Evolutionary conservation across 2,329 filamentous ascomycete genomes (phyloP).

Genomic region (Botrytis byssoidea): DNA sequence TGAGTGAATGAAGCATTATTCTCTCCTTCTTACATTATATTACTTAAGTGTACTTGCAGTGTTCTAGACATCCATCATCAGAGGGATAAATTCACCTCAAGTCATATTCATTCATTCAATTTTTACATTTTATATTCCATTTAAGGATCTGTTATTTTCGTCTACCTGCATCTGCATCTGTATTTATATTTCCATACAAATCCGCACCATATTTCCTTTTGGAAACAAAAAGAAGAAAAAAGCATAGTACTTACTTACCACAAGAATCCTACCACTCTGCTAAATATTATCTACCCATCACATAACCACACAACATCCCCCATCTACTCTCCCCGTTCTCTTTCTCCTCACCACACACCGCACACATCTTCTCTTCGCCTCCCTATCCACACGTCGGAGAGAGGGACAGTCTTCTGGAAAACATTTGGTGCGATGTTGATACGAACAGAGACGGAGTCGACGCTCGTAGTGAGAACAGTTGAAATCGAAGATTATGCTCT

Average conservation of each 20-base stretch:
- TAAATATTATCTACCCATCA: not conserved
- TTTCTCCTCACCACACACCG: not conserved
- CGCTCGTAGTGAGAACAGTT: not conserved
- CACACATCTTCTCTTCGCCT: not conserved
- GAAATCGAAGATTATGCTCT: constrained; percentile 1
- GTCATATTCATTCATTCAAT: not conserved
- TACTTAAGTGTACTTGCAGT: not conserved
- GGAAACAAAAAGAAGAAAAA: not conserved
- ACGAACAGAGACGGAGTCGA: not conserved
- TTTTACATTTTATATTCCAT: not conserved
- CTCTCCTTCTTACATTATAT: not conserved
- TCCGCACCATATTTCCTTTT: no score
- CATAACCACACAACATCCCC: not conserved
- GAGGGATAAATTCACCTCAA: not conserved
- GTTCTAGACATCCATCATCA: not conserved
- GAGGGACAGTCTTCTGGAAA: not conserved
- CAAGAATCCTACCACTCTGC: not conserved
- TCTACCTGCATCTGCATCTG: not conserved
- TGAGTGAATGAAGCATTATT: not conserved
- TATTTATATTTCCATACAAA: no score
- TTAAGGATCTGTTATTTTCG: not conserved
- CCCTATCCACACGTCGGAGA: not conserved
- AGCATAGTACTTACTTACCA: not conserved
- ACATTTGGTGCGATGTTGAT: not conserved
- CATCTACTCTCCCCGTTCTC: not conserved